Evolutionary conservation across 2,329 filamentous ascomycete genomes (phyloP).

Genomic region (Talaromyces sp.): DNA sequence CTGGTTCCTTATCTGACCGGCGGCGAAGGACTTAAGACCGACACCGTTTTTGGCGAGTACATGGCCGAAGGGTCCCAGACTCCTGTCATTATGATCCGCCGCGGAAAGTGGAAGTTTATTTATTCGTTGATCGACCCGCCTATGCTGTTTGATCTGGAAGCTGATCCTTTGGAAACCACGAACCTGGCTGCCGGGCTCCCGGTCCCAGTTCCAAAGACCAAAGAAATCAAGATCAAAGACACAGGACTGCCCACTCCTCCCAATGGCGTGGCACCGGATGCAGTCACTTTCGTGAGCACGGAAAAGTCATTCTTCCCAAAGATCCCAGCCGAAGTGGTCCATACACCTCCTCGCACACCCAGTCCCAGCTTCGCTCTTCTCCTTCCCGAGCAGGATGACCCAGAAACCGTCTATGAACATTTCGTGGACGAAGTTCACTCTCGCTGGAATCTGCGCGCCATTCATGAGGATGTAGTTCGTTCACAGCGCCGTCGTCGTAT

Average conservation of each 20-base stretch:
- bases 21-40: conserved; percentile 55
- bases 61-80: conserved; percentile 88
- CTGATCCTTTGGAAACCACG: conserved; percentile 71
- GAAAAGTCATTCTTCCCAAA: conserved; percentile 20
- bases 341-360: conserved; percentile 38
- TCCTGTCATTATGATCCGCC: conserved; percentile 90
- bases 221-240: conserved; percentile 28
- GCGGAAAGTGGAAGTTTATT: conserved; percentile 86
- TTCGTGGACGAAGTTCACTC: conserved; percentile 70
- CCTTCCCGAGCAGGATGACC: conserved; percentile 33
- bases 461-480: conserved; percentile 68
- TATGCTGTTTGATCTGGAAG: conserved; percentile 75
- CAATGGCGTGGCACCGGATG: conserved; percentile 20
- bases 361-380: conserved; percentile 35
- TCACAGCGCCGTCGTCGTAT: conserved; percentile 77
- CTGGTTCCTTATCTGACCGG: conserved; percentile 71
- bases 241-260: conserved; percentile 22
- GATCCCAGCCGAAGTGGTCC: conserved; percentile 16
- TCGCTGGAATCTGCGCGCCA: conserved; percentile 77
- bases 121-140: conserved; percentile 79
- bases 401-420: conserved; percentile 52
- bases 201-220: conserved; percentile 32
- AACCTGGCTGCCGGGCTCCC: conserved; percentile 55
- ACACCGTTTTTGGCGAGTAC: conserved; percentile 93
- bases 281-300: conserved; percentile 18